Percentiles rank a stretch among this genome's conserved stretches.
These are phyloP conservation scores for Epichloe hybrida DNA, from an alignment of 2,329 filamentous ascomycete genomes.

Conservation along the genomic window DNA sequence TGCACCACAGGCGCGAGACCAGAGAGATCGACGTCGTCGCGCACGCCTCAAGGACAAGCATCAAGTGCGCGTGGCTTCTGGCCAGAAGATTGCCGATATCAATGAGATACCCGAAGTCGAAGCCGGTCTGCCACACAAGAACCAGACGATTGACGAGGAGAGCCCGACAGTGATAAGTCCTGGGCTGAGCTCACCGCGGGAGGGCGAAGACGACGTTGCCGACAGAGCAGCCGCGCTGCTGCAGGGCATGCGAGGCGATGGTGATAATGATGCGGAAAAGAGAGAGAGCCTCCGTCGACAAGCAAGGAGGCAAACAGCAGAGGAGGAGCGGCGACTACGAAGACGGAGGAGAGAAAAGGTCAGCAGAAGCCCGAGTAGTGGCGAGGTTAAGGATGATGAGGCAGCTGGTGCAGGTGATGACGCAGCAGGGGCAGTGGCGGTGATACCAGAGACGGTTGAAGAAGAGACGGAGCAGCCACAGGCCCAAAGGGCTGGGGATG, in stretches of 20 bases:
- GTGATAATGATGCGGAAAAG: slow-evolving; percentile 37
- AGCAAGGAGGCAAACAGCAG: slow-evolving; percentile 55
- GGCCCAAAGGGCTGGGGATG: not conserved
- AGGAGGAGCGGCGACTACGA: slow-evolving; percentile 59
- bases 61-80: slow-evolving; percentile 78
- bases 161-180: slow-evolving; percentile 37
- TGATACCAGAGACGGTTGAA: slow-evolving; percentile 5
- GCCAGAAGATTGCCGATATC: slow-evolving; percentile 68
- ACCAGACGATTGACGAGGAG: slow-evolving; percentile 32
- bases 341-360: slow-evolving; percentile 53
- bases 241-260: slow-evolving; percentile 64
- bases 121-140: slow-evolving; percentile 20
- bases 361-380: slow-evolving; percentile 18
- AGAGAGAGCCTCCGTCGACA: slow-evolving; percentile 50
- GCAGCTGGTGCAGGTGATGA: slow-evolving; percentile 8
- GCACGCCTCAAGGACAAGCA: slow-evolving; percentile 83
- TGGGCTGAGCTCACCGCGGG: slow-evolving; percentile 27
- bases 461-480: slow-evolving; percentile 4
- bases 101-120: slow-evolving; percentile 48
- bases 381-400: slow-evolving; percentile 14
- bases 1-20: slow-evolving; percentile 77
- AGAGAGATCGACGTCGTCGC: slow-evolving; percentile 74
- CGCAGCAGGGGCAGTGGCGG: not conserved
- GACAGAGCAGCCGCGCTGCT: slow-evolving; percentile 72
- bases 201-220: slow-evolving; percentile 59